Evolutionary conservation across 2,329 filamentous ascomycete genomes (phyloP).

Genomic region (Cladophialophora bantiana): DNA sequence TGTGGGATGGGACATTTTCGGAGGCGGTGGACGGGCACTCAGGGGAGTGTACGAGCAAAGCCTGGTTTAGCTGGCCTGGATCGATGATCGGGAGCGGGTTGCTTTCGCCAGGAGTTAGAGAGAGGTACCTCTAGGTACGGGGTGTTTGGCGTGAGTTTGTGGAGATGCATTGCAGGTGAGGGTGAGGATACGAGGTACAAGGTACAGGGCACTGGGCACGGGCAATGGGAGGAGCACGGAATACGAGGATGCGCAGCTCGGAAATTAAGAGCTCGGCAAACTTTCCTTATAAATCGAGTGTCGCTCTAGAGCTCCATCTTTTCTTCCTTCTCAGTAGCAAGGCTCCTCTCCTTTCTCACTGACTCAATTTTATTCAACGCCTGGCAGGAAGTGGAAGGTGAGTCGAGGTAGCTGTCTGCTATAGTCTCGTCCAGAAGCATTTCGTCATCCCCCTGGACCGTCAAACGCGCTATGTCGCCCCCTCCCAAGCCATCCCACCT

Average conservation of each 20-base stretch:
- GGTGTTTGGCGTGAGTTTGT: not conserved
- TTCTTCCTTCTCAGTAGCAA: not conserved
- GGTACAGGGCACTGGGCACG: no score
- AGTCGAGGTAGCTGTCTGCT: not conserved
- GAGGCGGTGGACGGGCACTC: slow-evolving; percentile 26
- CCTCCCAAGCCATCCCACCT: no score
- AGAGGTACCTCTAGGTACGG: slow-evolving; percentile 20
- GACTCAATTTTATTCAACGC: not conserved
- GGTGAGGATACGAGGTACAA: no score
- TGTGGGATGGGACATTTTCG: slow-evolving; percentile 31
- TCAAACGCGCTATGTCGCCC: slow-evolving; percentile 6
- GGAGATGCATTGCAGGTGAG: not conserved
- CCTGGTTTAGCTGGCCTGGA: slow-evolving; percentile 32
- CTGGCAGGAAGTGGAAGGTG: not conserved
- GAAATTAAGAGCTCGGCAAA: slow-evolving; percentile 4
- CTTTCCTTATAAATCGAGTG: not conserved
- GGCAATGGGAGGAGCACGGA: no score
- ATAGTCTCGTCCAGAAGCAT: no score
- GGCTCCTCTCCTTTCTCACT: not conserved
- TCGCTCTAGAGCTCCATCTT: not conserved
- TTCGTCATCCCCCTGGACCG: not conserved
- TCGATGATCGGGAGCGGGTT: slow-evolving; percentile 30
- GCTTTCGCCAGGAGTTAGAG: slow-evolving; percentile 17
- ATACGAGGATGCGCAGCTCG: not conserved
- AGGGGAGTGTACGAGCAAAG: slow-evolving; percentile 29